Percentiles rank a stretch among this genome's conserved stretches.
Conservation (phyloP, 805 yeast genomes). For the Candida sanyiensis region DNA sequence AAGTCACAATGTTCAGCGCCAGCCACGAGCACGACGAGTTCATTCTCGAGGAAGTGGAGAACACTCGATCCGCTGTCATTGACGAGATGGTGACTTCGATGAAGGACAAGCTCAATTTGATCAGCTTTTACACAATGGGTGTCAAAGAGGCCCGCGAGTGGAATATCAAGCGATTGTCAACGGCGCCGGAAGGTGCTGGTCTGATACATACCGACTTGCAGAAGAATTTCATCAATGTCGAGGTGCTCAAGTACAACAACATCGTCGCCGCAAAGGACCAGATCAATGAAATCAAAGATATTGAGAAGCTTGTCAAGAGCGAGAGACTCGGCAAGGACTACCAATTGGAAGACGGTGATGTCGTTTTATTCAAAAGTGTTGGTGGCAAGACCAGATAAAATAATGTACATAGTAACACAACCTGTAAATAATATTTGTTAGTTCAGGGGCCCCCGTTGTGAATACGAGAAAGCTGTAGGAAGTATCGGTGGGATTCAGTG, state of each 20-base stretch:
- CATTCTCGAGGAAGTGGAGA: constrained; percentile 27
- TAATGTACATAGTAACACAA: neutral
- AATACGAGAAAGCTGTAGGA: neutral
- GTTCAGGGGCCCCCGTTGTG: too few species aligned
- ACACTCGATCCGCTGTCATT: constrained; percentile 41
- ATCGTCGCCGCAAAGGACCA: constrained; percentile 27
- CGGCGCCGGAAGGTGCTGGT: constrained; percentile 88
- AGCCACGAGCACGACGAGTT: constrained; percentile 37
- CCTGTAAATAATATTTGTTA: neutral
- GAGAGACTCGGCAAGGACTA: constrained; percentile 71
- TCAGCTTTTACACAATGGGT: constrained; percentile 86
- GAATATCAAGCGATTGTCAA: constrained; percentile 71
- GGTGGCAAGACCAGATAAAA: constrained; percentile 45
- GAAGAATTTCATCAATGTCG: constrained; percentile 75
- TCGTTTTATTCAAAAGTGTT: constrained; percentile 66
- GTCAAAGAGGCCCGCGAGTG: constrained; percentile 82
- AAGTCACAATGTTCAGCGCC: constrained; percentile 65
- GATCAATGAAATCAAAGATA: constrained; percentile 18
- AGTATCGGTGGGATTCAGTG: constrained; percentile 1
- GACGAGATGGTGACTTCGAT: constrained; percentile 60
- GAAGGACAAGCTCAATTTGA: constrained; percentile 63
- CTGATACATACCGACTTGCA: constrained; percentile 82
- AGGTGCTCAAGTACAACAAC: constrained; percentile 65
- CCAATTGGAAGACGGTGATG: constrained; percentile 78
- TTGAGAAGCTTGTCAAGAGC: constrained; percentile 28